Conservation (phyloP, 345 rosid genomes). For the Euphorbia peplus region DNA sequence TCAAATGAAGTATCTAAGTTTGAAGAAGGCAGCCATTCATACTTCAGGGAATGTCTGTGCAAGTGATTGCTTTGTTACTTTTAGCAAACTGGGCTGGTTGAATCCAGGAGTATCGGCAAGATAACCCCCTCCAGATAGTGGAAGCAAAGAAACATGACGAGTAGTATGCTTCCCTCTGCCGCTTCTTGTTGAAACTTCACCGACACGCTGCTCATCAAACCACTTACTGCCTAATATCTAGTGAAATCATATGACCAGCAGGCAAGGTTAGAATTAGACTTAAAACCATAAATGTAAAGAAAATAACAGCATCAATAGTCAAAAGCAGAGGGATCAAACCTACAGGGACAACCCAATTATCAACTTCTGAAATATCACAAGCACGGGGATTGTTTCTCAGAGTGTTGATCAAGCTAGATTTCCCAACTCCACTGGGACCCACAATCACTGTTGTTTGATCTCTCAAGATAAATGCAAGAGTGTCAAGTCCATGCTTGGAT, state of each 20-base stretch:
- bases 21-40: conserved; percentile 17
- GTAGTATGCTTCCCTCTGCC: conserved; percentile 95
- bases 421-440: conserved; percentile 99
- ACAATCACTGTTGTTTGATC: conserved; percentile 87
- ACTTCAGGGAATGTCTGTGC: conserved; percentile 88
- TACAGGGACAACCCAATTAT: conserved; percentile 74
- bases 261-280: not conserved
- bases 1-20: conserved; percentile 4
- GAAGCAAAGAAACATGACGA: conserved; percentile 76
- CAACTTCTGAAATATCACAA: conserved; percentile 37
- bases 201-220: conserved; percentile 76
- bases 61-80: conserved; percentile 91
- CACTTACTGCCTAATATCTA: conserved; percentile 75
- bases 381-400: conserved; percentile 48
- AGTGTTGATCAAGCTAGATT: conserved; percentile 83
- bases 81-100: conserved; percentile 81
- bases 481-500: conserved; percentile 57
- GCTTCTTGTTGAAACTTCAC: conserved; percentile 77
- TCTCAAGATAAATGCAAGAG: conserved; percentile 51
- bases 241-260: not conserved
- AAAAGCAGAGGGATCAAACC: conserved; percentile 23
- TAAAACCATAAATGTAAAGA: not conserved
- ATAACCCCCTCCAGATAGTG: conserved; percentile 72
- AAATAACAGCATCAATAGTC: not conserved
- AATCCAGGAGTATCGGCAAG: conserved; percentile 97